Evolutionary conservation across 768 basidiomycete species (phyloP).

Genomic region (Pleurotus tuoliensis): DNA sequence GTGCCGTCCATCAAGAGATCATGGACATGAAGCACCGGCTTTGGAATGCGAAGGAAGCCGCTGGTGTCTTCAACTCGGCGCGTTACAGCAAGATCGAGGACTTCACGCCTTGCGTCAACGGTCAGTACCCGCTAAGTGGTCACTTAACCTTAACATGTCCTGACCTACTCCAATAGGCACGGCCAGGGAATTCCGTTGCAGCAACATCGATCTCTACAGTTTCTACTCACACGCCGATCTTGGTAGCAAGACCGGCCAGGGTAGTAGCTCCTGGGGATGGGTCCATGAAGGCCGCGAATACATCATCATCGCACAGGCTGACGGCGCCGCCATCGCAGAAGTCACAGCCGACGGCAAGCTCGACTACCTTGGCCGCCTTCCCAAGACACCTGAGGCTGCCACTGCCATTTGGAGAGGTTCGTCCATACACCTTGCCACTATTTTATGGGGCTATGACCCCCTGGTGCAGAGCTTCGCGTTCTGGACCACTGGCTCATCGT

Average conservation of each 20-base stretch:
- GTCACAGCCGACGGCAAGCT: constrained; percentile 10
- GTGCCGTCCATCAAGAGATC: constrained; percentile 3
- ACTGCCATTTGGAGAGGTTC: constrained; percentile 11
- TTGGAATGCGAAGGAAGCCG: constrained; percentile 4
- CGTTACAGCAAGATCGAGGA: constrained; percentile 1
- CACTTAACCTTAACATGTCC: background rate
- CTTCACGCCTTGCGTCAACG: constrained; percentile 12
- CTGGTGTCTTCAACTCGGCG: constrained; percentile 4
- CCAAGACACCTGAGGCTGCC: constrained; percentile 17
- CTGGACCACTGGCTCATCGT: constrained; percentile 19
- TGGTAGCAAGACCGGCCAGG: constrained; percentile 12
- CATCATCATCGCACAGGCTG: constrained; percentile 15
- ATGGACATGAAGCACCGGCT: constrained; percentile 5
- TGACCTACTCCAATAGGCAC: background rate
- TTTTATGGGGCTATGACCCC: background rate
- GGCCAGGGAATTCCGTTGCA: constrained; percentile 15
- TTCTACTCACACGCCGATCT: constrained; percentile 16
- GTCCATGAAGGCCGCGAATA: constrained; percentile 14
- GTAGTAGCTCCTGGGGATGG: constrained; percentile 17
- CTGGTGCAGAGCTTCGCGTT: constrained; percentile 21
- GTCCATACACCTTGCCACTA: background rate
- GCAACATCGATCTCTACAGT: constrained; percentile 15
- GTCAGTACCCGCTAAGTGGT: background rate
- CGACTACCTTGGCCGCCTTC: constrained; percentile 14
- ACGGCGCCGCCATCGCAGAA: constrained; percentile 14